A percentile compares a stretch with the other conserved stretches of the same genome.
These are phyloP conservation scores for Fraxinus pennsylvanica DNA, from an alignment of 257 asterid species.

Conservation along the genomic window DNA sequence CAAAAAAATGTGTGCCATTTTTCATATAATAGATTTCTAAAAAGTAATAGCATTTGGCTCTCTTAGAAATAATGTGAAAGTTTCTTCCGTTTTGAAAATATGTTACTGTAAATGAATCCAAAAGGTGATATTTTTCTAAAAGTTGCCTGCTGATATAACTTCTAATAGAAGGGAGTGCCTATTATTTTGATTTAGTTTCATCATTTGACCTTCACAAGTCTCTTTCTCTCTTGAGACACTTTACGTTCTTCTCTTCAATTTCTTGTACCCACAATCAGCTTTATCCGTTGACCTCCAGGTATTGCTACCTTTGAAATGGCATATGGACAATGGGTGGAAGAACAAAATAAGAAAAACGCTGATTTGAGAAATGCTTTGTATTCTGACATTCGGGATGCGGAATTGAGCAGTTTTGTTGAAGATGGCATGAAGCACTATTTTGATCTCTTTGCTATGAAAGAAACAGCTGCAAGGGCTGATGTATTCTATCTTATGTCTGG, in stretches of 20 bases:
- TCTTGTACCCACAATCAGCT: not conserved
- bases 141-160: not conserved
- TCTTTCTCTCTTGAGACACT: not conserved
- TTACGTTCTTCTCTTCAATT: not conserved
- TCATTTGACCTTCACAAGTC: not conserved
- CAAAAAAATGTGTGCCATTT: not conserved
- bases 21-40: not conserved
- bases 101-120: not conserved
- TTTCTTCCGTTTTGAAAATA: not conserved
- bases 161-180: not conserved
- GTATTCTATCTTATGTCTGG: conserved; percentile 84
- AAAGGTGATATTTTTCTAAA: not conserved
- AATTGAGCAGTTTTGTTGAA: conserved; percentile 54
- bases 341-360: conserved; percentile 52
- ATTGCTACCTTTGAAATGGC: conserved; percentile 69
- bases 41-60: not conserved
- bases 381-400: conserved; percentile 55
- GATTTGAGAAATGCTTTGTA: conserved; percentile 63
- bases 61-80: not conserved
- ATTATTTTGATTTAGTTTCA: not conserved
- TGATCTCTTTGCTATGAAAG: conserved; percentile 77
- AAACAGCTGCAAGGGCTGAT: conserved; percentile 72
- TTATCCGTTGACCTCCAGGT: conserved; percentile 39
- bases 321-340: conserved; percentile 86
- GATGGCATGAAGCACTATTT: conserved; percentile 65